Base-by-base conservation (phyloP, 768 basidiomycete species). In the Psilocybe cubensis region DNA sequence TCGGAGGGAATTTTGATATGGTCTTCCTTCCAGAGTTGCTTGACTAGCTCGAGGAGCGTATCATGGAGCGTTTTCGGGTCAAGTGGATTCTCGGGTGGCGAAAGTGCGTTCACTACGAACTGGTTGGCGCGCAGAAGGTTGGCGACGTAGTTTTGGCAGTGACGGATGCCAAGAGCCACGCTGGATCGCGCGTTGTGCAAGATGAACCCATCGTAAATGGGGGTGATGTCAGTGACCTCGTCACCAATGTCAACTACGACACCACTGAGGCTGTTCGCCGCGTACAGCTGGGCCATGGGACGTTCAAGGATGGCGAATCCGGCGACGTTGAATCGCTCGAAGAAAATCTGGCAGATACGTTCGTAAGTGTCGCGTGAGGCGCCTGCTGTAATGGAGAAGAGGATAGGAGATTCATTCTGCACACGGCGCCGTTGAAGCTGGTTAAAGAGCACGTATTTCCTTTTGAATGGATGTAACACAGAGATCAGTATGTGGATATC, bases 321-420 rank as follows among this genome's bases (percentile, higher is more conserved):
- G 8, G 95, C 88, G 24, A 90, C 88, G 67, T 95, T 94, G 82
- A 96, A 92, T 23, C 91, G 88, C 68, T 96, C 94, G 65, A 97
- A 97, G 74, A 96, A 92, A 35, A 92, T 80, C 66, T 90, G 92
- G 64, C 88, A 89, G 64, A 89, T 81, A 42, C 80, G 80, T 68
- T 95, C 91, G 70, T 89, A 83, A 8, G 84, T 79, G 33, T 77
- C 74, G 51, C 89, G 82, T 23, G 91, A 82, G 20, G 92, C 81
- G 27, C 85, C 83, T 0, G 87, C 73, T 4, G 80, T 74, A 53
- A 96, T 78, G 35, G 88, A 86, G 56, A 96, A 80, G 28, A 95
- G 79, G 53, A 93, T 84, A 1, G 93, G 92, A 17, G 91, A 94
- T 68, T 95, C 92, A 68, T 95, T 94, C 64, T 92, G 92, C 6